Percentiles rank a stretch among this genome's conserved stretches.
Conservation (phyloP, 176 grass and related monocot species). For the Metroxylon sagu region DNA sequence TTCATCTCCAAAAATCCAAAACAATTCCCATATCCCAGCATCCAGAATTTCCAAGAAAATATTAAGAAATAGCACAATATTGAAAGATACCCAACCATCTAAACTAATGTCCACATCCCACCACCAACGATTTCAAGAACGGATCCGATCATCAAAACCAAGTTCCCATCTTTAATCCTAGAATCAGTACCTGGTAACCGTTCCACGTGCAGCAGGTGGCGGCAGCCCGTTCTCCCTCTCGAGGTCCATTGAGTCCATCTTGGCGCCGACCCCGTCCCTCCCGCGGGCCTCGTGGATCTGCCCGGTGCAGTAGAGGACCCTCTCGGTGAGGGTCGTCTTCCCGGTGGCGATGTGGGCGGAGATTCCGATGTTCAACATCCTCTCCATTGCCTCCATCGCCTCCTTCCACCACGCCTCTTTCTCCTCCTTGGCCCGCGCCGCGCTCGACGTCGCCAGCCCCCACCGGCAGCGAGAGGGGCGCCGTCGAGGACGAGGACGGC, state of each 20-base stretch:
- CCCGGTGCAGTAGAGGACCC: conserved; percentile 86
- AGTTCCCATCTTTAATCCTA: background rate
- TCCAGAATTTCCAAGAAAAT: too few relatives aligned
- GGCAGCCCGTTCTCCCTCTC: conserved; percentile 95
- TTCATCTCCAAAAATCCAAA: too few relatives aligned
- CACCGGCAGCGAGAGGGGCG: background rate
- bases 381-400: conserved; percentile 71
- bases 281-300: conserved; percentile 92
- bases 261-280: conserved; percentile 74
- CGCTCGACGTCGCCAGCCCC: conserved; percentile 19
- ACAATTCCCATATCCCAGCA: too few relatives aligned
- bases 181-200: conserved; percentile 52
- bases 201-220: conserved; percentile 98
- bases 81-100: too few relatives aligned
- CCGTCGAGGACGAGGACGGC: background rate
- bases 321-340: conserved; percentile 92
- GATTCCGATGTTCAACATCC: conserved; percentile 91
- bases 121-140: too few relatives aligned
- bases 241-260: conserved; percentile 99
- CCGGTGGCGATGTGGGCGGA: conserved; percentile 97
- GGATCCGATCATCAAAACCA: too few relatives aligned
- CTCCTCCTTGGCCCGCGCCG: conserved; percentile 52
- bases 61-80: too few relatives aligned
- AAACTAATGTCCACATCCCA: too few relatives aligned
- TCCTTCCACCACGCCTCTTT: conserved; percentile 78